These are phyloP conservation scores for Microbotryum lychnidis-dioicae DNA, from an alignment of 1,284 basidiomycete genomes.

Conservation along the genomic window DNA sequence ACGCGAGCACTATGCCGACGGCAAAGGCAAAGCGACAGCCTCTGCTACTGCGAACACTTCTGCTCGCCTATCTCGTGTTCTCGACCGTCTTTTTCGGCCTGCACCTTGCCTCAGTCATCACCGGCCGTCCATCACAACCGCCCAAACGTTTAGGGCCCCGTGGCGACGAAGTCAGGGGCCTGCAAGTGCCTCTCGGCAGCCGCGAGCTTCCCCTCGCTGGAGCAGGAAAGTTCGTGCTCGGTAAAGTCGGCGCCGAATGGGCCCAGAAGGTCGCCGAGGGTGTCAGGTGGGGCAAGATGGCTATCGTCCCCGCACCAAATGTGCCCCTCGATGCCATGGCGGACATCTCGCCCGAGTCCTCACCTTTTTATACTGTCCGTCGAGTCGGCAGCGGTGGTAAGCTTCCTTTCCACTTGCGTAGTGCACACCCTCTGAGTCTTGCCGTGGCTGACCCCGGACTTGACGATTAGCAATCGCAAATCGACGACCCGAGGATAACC, in stretches of 20 bases:
- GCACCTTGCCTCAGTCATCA: slow-evolving; percentile 8
- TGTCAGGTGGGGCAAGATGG: slow-evolving; percentile 11
- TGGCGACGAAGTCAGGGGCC: not conserved
- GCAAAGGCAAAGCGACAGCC: slow-evolving; percentile 20
- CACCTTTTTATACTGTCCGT: no score
- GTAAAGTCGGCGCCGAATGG: slow-evolving; percentile 2
- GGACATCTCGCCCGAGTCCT: no score
- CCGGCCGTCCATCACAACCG: not conserved
- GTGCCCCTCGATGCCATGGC: no score
- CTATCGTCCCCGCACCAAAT: no score
- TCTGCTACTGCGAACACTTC: slow-evolving; percentile 24
- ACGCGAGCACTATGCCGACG: slow-evolving; percentile 8
- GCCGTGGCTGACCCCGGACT: no score
- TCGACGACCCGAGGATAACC: slow-evolving; percentile 16
- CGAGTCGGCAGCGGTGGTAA: no score
- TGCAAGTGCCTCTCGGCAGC: not conserved
- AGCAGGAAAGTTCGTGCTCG: not conserved
- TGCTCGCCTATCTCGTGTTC: slow-evolving; percentile 31
- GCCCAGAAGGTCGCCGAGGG: slow-evolving; percentile 21
- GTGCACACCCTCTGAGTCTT: no score
- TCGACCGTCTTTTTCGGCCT: slow-evolving; percentile 25
- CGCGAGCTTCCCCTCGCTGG: not conserved
- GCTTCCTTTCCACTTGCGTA: no score
- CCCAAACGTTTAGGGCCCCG: not conserved
- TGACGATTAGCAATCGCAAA: not conserved